Evolutionary conservation across 2,329 filamentous ascomycete species (phyloP).

Genomic region (Cordyceps cateniannulata): DNA sequence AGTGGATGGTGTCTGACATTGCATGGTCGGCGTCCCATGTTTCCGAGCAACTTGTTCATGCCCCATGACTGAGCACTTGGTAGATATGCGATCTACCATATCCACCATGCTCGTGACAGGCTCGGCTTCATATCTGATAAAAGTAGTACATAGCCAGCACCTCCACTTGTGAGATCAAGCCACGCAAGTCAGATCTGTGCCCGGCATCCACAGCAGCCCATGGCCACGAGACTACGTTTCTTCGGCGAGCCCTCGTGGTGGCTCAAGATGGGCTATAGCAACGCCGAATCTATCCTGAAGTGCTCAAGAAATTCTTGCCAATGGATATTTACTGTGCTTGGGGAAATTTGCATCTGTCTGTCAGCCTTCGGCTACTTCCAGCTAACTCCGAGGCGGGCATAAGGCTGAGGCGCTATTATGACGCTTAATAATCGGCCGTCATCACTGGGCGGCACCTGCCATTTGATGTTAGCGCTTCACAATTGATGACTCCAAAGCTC

Average conservation of each 20-base stretch:
- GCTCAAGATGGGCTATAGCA: not conserved
- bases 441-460: not conserved
- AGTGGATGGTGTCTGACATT: too few species aligned
- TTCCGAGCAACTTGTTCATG: not conserved
- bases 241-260: not conserved
- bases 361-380: not conserved
- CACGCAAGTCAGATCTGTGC: not conserved
- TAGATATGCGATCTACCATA: too few species aligned
- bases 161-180: conserved; percentile 1
- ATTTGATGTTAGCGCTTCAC: not conserved
- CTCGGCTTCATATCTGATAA: too few species aligned
- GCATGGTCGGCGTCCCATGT: not conserved
- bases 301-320: not conserved
- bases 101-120: too few species aligned
- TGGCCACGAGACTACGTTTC: not conserved
- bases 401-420: not conserved
- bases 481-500: not conserved
- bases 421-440: conserved; percentile 9
- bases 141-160: not conserved
- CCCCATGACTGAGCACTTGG: not conserved
- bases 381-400: conserved; percentile 2
- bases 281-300: too few species aligned
- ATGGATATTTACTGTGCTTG: not conserved
- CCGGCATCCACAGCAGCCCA: not conserved
- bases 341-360: too few species aligned